phyloP scores from a whole-genome alignment of 2,329 filamentous ascomycete species.

The Emergomyces africanus region DNA sequence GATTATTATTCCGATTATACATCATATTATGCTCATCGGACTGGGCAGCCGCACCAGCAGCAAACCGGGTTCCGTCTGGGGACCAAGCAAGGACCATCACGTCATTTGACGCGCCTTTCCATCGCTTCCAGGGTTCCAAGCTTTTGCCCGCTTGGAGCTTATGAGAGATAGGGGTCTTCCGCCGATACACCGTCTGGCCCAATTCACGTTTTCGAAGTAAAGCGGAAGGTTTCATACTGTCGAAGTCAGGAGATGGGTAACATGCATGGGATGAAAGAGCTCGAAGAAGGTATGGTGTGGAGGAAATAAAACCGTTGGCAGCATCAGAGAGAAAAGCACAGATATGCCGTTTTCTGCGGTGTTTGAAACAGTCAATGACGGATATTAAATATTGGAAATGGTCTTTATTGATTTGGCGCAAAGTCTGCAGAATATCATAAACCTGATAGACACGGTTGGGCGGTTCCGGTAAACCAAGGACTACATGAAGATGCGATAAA shows the following conservation, averaged over 20 bases:
- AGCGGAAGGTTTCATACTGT: neutral
- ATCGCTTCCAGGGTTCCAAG: constrained; percentile 34
- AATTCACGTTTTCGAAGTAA: constrained; percentile 22
- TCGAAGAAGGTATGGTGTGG: constrained; percentile 8
- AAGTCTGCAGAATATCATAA: neutral
- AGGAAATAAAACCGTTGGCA: constrained; percentile 11
- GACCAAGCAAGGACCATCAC: constrained; percentile 46
- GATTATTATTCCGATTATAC: constrained; percentile 47
- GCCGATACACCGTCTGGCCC: constrained; percentile 9
- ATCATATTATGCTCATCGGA: constrained; percentile 44
- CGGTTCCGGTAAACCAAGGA: neutral
- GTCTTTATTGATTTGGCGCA: neutral
- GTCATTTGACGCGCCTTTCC: constrained; percentile 47
- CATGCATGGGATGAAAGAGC: neutral
- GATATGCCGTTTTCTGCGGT: constrained; percentile 13
- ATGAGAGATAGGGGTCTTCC: constrained; percentile 9
- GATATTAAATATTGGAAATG: neutral
- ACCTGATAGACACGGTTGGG: neutral
- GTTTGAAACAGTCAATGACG: constrained; percentile 5
- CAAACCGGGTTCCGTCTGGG: constrained; percentile 41
- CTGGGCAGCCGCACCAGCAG: constrained; percentile 44
- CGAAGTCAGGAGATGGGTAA: neutral
- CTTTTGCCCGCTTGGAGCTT: constrained; percentile 18
- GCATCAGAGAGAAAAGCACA: constrained; percentile 14
- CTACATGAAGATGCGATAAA: neutral